A percentile compares a stretch with the other conserved stretches of the same genome.
These are phyloP conservation scores for Abrus pulchellus DNA, from an alignment of 306 rosid genomes.

Conservation along the genomic window DNA sequence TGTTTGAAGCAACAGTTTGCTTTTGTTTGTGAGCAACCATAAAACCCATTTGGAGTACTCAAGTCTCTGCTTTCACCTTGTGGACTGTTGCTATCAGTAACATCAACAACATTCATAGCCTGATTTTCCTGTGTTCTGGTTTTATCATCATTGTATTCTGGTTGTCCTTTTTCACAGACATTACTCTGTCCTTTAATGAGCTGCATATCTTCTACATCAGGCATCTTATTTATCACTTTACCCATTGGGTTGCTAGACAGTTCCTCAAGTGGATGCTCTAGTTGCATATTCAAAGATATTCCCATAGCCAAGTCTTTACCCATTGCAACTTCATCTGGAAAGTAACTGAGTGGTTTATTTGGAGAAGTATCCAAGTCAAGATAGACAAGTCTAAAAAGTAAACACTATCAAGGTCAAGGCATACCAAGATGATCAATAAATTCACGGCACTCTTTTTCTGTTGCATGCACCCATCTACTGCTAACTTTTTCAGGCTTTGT, in stretches of 20 bases:
- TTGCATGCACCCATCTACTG: slow-evolving; percentile 49
- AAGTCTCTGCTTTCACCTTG: slow-evolving; percentile 63
- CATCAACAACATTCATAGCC: slow-evolving; percentile 44
- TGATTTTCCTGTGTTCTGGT: slow-evolving; percentile 47
- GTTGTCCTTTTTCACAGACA: slow-evolving; percentile 46
- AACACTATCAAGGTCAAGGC: slow-evolving; percentile 46
- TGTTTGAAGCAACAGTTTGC: slow-evolving; percentile 55
- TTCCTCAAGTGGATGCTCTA: slow-evolving; percentile 47
- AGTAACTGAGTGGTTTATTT: slow-evolving; percentile 32
- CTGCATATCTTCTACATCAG: slow-evolving; percentile 48
- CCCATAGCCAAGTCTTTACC: slow-evolving; percentile 65
- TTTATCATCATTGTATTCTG: slow-evolving; percentile 51
- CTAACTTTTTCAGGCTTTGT: slow-evolving; percentile 52
- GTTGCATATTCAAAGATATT: slow-evolving; percentile 47
- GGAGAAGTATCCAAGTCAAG: slow-evolving; percentile 37
- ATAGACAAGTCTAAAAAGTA: neutral
- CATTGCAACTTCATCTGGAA: slow-evolving; percentile 59
- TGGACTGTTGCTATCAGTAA: slow-evolving; percentile 50
- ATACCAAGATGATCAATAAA: slow-evolving; percentile 61
- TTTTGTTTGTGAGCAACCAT: slow-evolving; percentile 52
- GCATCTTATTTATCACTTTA: slow-evolving; percentile 49
- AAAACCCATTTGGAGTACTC: slow-evolving; percentile 53
- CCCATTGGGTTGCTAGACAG: slow-evolving; percentile 50
- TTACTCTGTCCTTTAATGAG: slow-evolving; percentile 46
- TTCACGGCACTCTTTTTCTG: slow-evolving; percentile 55